A percentile compares a stretch with the other conserved stretches of the same genome.
phyloP scores from a whole-genome alignment of 495 filamentous ascomycete genomes.

The Talaromyces liani region DNA sequence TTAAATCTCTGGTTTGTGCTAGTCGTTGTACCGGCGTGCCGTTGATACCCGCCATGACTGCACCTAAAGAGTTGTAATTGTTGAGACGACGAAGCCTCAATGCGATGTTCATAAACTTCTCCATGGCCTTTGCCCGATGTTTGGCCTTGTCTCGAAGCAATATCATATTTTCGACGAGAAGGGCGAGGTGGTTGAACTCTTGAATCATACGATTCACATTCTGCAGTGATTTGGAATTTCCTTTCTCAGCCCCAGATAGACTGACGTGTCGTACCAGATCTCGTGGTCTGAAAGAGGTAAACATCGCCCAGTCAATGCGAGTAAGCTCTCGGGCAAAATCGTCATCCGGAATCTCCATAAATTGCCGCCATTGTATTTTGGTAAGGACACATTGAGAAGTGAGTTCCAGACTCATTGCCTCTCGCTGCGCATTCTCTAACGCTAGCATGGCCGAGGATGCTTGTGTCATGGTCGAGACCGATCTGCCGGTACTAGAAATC shows the following conservation, averaged over 20 bases:
- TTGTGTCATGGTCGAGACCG: slow-evolving; percentile 32
- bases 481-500: slow-evolving; percentile 31
- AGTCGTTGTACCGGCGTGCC: slow-evolving; percentile 83
- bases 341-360: slow-evolving; percentile 74
- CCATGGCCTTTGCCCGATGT: slow-evolving; percentile 79
- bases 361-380: slow-evolving; percentile 74
- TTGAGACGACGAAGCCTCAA: slow-evolving; percentile 80
- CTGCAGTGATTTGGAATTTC: slow-evolving; percentile 69
- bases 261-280: slow-evolving; percentile 89
- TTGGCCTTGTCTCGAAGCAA: slow-evolving; percentile 93
- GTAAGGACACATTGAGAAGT: slow-evolving; percentile 51
- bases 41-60: slow-evolving; percentile 88
- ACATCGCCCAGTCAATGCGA: slow-evolving; percentile 94
- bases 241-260: slow-evolving; percentile 59
- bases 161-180: slow-evolving; percentile 85
- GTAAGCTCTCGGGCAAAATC: slow-evolving; percentile 87
- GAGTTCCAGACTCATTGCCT: slow-evolving; percentile 60
- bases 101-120: slow-evolving; percentile 89
- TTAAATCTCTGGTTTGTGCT: slow-evolving; percentile 68
- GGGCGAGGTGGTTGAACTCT: slow-evolving; percentile 93
- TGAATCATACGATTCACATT: slow-evolving; percentile 90
- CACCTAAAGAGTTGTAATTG: slow-evolving; percentile 94
- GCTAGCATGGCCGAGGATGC: slow-evolving; percentile 40
- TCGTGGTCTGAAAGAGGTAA: slow-evolving; percentile 88
- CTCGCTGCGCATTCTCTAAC: slow-evolving; percentile 66